Evolutionary conservation across 805 yeast genomes (phyloP).

Genomic region (Vanderwaltozyma verrucispora): DNA sequence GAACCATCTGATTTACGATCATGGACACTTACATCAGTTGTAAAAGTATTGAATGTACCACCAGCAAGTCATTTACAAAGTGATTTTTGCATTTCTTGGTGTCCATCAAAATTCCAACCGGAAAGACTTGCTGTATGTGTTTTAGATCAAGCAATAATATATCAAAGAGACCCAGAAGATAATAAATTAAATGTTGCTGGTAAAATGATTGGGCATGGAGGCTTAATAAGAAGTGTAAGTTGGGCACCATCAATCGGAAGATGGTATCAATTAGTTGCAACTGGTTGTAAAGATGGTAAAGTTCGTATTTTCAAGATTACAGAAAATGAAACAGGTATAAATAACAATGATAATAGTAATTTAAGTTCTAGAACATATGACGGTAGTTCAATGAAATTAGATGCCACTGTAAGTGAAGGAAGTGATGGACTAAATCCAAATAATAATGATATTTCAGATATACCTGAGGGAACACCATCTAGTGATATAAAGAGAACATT

Average conservation of each 20-base stretch:
- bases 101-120: slow-evolving; percentile 70
- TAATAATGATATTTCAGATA: slow-evolving; percentile 1
- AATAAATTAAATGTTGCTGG: slow-evolving; percentile 44
- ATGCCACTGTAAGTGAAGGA: background rate
- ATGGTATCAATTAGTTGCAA: slow-evolving; percentile 77
- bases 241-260: slow-evolving; percentile 99
- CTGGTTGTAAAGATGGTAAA: slow-evolving; percentile 91
- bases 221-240: slow-evolving; percentile 74
- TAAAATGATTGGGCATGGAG: slow-evolving; percentile 72
- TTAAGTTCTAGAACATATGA: too few relatives aligned
- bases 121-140: slow-evolving; percentile 82
- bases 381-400: background rate
- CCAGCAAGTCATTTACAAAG: slow-evolving; percentile 78
- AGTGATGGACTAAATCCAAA: background rate
- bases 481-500: background rate
- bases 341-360: background rate
- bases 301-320: slow-evolving; percentile 74
- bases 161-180: slow-evolving; percentile 30
- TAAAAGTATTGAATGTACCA: slow-evolving; percentile 52
- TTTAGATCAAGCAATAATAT: slow-evolving; percentile 78
- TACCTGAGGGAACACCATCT: background rate
- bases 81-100: slow-evolving; percentile 82
- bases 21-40: slow-evolving; percentile 73
- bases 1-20: slow-evolving; percentile 81
- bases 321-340: slow-evolving; percentile 30